phyloP scores from a whole-genome alignment of 1,284 basidiomycete species.

The Phylloboletellus chloephorus region DNA sequence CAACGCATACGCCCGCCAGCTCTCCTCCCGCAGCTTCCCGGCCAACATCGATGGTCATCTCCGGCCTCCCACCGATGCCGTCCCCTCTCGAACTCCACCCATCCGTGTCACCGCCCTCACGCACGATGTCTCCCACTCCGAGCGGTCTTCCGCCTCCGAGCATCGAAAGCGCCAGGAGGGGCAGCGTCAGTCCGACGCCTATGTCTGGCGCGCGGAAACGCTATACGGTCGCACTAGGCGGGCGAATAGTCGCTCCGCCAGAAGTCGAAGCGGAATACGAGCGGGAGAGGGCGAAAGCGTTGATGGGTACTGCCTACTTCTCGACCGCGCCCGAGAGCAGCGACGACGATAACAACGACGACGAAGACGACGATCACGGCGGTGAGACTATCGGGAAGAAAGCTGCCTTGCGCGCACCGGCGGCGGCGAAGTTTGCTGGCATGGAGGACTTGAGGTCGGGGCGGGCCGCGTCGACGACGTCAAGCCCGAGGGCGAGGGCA shows the following conservation, averaged over 20 bases:
- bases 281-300: slow-evolving; percentile 19
- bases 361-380: slow-evolving; percentile 32
- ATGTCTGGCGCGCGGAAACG: slow-evolving; percentile 48
- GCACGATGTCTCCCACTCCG: slow-evolving; percentile 21
- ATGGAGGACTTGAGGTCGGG: slow-evolving; percentile 8
- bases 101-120: slow-evolving; percentile 23
- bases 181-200: slow-evolving; percentile 65
- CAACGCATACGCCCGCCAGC: slow-evolving; percentile 52
- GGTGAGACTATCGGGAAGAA: slow-evolving; percentile 63
- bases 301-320: slow-evolving; percentile 39
- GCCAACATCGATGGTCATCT: slow-evolving; percentile 26
- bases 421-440: slow-evolving; percentile 33
- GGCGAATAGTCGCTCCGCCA: slow-evolving; percentile 50
- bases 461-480: slow-evolving; percentile 4
- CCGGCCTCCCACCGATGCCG: slow-evolving; percentile 28
- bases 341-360: no score
- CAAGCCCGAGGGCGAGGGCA: slow-evolving; percentile 38
- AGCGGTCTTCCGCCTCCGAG: slow-evolving; percentile 34
- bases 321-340: slow-evolving; percentile 38
- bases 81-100: slow-evolving; percentile 21
- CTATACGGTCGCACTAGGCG: slow-evolving; percentile 76
- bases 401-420: slow-evolving; percentile 21
- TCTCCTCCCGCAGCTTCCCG: slow-evolving; percentile 41
- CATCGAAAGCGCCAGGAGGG: slow-evolving; percentile 32
- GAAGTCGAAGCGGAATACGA: slow-evolving; percentile 34